Evolutionary conservation across 2,329 filamentous ascomycete species (phyloP).

Genomic region (Exserohilum turcica): DNA sequence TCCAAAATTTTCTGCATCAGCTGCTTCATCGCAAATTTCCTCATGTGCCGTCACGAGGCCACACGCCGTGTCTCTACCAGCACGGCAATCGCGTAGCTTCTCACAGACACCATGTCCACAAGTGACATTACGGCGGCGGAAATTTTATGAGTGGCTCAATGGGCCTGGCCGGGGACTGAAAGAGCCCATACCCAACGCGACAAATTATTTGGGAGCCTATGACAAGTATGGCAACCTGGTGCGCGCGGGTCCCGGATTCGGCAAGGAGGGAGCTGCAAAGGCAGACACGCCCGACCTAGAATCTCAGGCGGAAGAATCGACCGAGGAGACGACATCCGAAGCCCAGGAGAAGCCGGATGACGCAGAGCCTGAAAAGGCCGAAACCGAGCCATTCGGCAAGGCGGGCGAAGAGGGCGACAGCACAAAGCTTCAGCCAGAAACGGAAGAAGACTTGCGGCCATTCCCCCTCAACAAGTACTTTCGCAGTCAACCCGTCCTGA

Average conservation of each 20-base stretch:
- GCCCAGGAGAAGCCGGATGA: constrained; percentile 40
- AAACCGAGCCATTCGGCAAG: constrained; percentile 20
- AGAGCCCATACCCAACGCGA: constrained; percentile 55
- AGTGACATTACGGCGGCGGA: constrained; percentile 57
- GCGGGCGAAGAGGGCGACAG: constrained; percentile 22
- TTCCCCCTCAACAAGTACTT: constrained; percentile 79
- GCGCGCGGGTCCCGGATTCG: constrained; percentile 41
- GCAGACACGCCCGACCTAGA: constrained; percentile 11
- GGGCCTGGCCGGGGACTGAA: constrained; percentile 58
- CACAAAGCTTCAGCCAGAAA: constrained; percentile 37
- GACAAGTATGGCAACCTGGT: constrained; percentile 56
- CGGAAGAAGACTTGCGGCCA: constrained; percentile 53
- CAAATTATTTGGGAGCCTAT: constrained; percentile 62
- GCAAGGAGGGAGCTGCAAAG: constrained; percentile 23
- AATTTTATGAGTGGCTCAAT: constrained; percentile 65
- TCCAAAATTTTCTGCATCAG: constrained; percentile 32
- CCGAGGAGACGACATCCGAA: constrained; percentile 32
- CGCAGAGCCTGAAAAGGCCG: constrained; percentile 32
- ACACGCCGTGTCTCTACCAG: constrained; percentile 30
- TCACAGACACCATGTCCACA: constrained; percentile 46
- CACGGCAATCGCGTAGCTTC: constrained; percentile 39
- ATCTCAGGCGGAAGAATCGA: constrained; percentile 19
- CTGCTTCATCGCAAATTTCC: constrained; percentile 21
- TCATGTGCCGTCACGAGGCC: constrained; percentile 28
- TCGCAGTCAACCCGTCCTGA: constrained; percentile 72